Base-by-base conservation (phyloP, 2,329 filamentous ascomycete species). In the Talaromyces sp. region DNA sequence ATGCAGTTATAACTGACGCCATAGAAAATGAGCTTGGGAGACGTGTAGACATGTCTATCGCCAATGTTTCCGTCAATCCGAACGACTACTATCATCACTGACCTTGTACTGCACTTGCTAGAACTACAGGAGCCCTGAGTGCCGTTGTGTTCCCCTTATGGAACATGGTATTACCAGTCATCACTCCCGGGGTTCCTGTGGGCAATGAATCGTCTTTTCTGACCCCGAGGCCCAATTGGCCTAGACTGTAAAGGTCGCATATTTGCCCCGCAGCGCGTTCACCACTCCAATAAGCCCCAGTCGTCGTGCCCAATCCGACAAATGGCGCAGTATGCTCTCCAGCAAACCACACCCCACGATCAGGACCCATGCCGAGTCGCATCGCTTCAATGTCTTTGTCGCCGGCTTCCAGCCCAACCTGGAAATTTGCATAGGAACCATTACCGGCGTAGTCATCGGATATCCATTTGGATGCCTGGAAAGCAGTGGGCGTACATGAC, bases 271-370 rank as follows among this genome's bases (percentile, higher is more conserved):
- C 93, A 39, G 93, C 90, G 22, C 84, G 85, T 80, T 96, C 92
- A 1, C 93, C 93, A 74, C 90, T 92, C 92, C 92, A 96, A 76
- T 92, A 97, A 11, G 94, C 94, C 0, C 94, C 94, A 0, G 92
- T 96, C 13, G 89, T 90, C 4, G 93, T 97, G 0, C 93, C 94
- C 67, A 97, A 77, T 11, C 91, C 93, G 33, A 96, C 88, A 80
- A 97, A 96, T 4, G 93, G 93, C 63, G 92, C 89, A 25, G 92
- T 96, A 78, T 97, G 93, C 78, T 97, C 93, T 0, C 93, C 93
- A 0, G 93, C 93, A 69, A 97, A 83, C 93, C 93, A 97, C 9
- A 97, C 73, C 0, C 90, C 88, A 25, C 87, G 80, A 13, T 86
- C 87, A 22, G 69, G 37, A 0, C 79, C 80, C 52, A 83, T 72